Conservation (phyloP, 352 stramenopile genomes). For the Phytophthora boehmeriae region DNA sequence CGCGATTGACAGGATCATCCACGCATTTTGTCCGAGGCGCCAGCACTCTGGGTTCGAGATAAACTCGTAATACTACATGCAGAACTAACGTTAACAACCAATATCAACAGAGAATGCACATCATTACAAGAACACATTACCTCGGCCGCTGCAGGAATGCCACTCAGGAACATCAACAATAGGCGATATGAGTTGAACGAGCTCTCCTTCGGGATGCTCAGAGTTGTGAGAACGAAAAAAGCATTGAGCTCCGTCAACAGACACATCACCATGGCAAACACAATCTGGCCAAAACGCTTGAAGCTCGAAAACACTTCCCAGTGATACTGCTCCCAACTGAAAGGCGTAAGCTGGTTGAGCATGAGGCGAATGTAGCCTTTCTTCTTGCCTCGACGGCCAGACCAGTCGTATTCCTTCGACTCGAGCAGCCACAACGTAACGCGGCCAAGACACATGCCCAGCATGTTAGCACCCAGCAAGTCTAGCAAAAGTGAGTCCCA, state of each 20-base stretch:
- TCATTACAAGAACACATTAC: slow-evolving; percentile 28
- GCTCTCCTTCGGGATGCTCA: slow-evolving; percentile 88
- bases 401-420: slow-evolving; percentile 92
- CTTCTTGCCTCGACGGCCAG: slow-evolving; percentile 76
- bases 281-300: slow-evolving; percentile 82
- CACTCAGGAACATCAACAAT: slow-evolving; percentile 78
- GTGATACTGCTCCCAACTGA: slow-evolving; percentile 89
- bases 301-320: slow-evolving; percentile 94
- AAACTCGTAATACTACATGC: slow-evolving; percentile 83
- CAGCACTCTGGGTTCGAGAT: slow-evolving; percentile 77
- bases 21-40: slow-evolving; percentile 82
- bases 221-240: slow-evolving; percentile 92
- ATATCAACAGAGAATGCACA: background rate
- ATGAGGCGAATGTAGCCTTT: slow-evolving; percentile 66
- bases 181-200: slow-evolving; percentile 87
- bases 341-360: slow-evolving; percentile 89
- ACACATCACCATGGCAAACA: slow-evolving; percentile 88
- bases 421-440: slow-evolving; percentile 80
- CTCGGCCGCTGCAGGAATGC: slow-evolving; percentile 81
- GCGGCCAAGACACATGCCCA: slow-evolving; percentile 87
- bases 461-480: slow-evolving; percentile 90
- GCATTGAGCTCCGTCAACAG: slow-evolving; percentile 92
- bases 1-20: slow-evolving; percentile 82
- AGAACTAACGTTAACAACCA: slow-evolving; percentile 2
- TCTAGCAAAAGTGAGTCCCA: slow-evolving; percentile 94